These are phyloP conservation scores for Kodamaea alishanica DNA, from an alignment of 1,139 yeast genomes.

Conservation along the genomic window DNA sequence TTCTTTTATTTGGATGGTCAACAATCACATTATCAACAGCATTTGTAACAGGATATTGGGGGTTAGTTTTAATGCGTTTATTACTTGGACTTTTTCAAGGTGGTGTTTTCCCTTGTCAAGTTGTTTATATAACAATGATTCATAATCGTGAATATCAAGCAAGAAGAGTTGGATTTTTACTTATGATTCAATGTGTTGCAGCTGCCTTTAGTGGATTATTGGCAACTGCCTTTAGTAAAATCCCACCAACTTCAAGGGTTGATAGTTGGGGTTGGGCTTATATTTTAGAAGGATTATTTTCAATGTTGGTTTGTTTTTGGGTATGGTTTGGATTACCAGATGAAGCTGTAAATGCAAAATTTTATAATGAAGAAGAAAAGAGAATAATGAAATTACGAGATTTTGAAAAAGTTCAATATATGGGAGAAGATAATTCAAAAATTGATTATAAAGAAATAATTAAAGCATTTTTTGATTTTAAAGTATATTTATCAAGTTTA, in stretches of 20 bases:
- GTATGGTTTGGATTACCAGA: conserved; percentile 5
- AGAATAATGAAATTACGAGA: conserved; percentile 5
- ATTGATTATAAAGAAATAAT: conserved; percentile 1
- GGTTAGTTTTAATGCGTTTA: conserved; percentile 3
- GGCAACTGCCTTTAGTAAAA: conserved; percentile 2
- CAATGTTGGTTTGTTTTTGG: conserved; percentile 5
- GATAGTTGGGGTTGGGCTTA: conserved; percentile 6
- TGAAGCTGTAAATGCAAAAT: conserved; percentile 4
- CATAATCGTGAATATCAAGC: conserved; percentile 6
- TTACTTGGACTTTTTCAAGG: conserved; percentile 5
- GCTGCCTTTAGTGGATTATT: conserved; percentile 5
- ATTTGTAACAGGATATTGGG: conserved; percentile 2
- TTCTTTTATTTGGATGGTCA: conserved; percentile 2
- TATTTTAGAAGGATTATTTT: conserved; percentile 4
- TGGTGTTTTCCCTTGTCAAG: conserved; percentile 4
- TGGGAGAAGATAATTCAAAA: conserved; percentile 2
- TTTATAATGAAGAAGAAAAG: conserved; percentile 4
- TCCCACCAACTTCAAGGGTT: not conserved
- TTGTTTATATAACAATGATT: conserved; percentile 5
- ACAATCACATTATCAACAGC: conserved; percentile 4
- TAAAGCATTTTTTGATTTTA: conserved; percentile 1
- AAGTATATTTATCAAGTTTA: conserved; percentile 2
- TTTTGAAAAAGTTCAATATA: conserved; percentile 3
- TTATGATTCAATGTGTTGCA: conserved; percentile 5
- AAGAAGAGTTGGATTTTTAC: conserved; percentile 3